Evolutionary conservation across 2,329 filamentous ascomycete genomes (phyloP).

Genomic region (Ceratocystis smalleyi): DNA sequence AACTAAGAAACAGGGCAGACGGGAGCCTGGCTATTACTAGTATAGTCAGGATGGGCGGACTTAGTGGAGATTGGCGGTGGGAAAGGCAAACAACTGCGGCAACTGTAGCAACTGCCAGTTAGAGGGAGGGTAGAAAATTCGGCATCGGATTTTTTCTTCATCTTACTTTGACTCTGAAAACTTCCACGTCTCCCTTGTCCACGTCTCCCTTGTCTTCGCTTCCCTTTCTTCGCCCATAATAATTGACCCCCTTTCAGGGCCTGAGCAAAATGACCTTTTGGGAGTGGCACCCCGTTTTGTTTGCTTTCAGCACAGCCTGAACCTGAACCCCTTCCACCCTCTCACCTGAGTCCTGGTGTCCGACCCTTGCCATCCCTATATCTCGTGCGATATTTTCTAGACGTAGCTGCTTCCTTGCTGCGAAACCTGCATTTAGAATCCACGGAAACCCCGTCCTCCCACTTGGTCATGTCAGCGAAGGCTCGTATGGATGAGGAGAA

Average conservation of each 20-base stretch:
- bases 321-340: neutral
- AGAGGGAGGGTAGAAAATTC: neutral
- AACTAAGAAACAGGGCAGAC: neutral
- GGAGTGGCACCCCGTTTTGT: neutral
- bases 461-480: neutral
- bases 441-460: neutral
- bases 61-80: neutral
- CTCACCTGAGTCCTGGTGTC: neutral
- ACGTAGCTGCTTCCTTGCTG: neutral
- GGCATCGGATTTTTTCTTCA: neutral
- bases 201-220: neutral
- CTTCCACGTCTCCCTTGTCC: neutral
- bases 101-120: too few species aligned
- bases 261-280: neutral
- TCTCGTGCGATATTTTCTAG: slow-evolving; percentile 1
- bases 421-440: neutral
- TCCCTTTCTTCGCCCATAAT: neutral
- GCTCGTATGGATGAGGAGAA: neutral
- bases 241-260: neutral
- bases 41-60: too few species aligned
- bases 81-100: neutral
- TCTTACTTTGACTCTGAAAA: neutral
- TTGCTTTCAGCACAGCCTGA: neutral
- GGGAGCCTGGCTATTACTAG: too few species aligned
- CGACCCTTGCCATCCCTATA: neutral